Percentiles rank a stretch among this genome's conserved stretches.
phyloP scores from a whole-genome alignment of 2,329 filamentous ascomycete genomes.

The Neocucurbitaria cava region DNA sequence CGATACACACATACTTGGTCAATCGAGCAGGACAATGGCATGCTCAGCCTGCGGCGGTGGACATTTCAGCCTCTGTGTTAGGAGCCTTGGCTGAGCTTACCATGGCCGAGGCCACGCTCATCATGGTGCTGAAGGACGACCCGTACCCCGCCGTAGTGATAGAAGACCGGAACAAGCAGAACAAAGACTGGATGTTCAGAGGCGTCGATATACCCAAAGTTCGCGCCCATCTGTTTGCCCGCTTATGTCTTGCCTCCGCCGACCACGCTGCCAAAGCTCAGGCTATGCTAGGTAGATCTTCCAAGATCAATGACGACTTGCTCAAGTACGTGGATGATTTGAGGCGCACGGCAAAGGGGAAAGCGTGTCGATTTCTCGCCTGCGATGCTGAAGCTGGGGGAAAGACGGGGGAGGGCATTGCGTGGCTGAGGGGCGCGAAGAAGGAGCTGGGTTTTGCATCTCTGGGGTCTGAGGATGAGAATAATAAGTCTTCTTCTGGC shows the following conservation, averaged over 20 bases:
- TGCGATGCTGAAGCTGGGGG: constrained; percentile 86
- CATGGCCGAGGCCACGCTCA: constrained; percentile 85
- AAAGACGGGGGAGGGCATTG: constrained; percentile 82
- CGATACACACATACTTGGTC: constrained; percentile 76
- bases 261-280: constrained; percentile 82
- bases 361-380: constrained; percentile 88
- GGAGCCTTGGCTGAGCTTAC: constrained; percentile 66
- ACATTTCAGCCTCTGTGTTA: constrained; percentile 54
- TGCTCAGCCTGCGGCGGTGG: constrained; percentile 43
- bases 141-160: constrained; percentile 85
- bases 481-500: constrained; percentile 62
- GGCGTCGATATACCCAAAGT: constrained; percentile 88
- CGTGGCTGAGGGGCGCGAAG: constrained; percentile 81
- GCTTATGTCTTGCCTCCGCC: constrained; percentile 84
- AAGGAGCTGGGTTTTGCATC: constrained; percentile 72
- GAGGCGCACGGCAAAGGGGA: constrained; percentile 75
- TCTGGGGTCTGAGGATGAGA: constrained; percentile 46
- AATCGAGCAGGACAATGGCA: constrained; percentile 57
- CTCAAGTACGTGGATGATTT: constrained; percentile 79
- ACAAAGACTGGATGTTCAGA: constrained; percentile 97
- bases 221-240: constrained; percentile 83
- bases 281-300: constrained; percentile 55
- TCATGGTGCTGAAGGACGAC: constrained; percentile 92
- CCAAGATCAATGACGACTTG: constrained; percentile 68
- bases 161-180: constrained; percentile 80